Percentiles rank a stretch among this genome's conserved stretches.
phyloP scores from a whole-genome alignment of 2,329 filamentous ascomycete species.

The Periglandula ipomoeae region DNA sequence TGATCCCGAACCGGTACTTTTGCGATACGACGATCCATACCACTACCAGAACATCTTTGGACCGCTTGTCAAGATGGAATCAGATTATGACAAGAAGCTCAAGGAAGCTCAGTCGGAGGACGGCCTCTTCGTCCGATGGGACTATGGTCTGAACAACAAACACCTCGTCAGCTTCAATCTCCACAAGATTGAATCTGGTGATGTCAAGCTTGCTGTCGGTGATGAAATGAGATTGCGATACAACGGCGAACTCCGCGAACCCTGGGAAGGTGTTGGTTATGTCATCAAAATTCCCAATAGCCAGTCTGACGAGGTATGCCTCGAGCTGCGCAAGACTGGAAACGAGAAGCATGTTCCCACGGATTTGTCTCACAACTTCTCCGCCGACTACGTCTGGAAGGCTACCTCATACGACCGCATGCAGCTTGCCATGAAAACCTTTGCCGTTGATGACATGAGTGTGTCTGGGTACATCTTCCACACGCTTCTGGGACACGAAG shows the following conservation, averaged over 20 bases:
- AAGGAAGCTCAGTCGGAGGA: slow-evolving; percentile 98
- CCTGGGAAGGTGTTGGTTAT: slow-evolving; percentile 97
- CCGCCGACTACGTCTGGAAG: slow-evolving; percentile 98
- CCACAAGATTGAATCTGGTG: slow-evolving; percentile 92
- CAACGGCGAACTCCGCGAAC: slow-evolving; percentile 80
- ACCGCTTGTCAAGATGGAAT: slow-evolving; percentile 96
- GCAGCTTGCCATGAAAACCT: slow-evolving; percentile 99
- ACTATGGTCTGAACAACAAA: slow-evolving; percentile 93
- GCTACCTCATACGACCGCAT: slow-evolving; percentile 98
- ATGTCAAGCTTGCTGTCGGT: slow-evolving; percentile 94
- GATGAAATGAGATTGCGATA: slow-evolving; percentile 98
- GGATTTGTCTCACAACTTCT: slow-evolving; percentile 96
- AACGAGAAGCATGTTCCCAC: slow-evolving; percentile 95
- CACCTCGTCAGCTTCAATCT: slow-evolving; percentile 91
- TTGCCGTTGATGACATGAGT: slow-evolving; percentile 95
- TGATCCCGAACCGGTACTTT: slow-evolving; percentile 82
- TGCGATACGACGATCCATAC: slow-evolving; percentile 94
- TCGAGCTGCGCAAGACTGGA: slow-evolving; percentile 87
- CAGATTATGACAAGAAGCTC: slow-evolving; percentile 96
- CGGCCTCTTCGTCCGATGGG: slow-evolving; percentile 88
- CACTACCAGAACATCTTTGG: slow-evolving; percentile 99
- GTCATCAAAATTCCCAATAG: slow-evolving; percentile 99
- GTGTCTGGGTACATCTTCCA: slow-evolving; percentile 99
- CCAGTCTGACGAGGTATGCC: slow-evolving; percentile 92
- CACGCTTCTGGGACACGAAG: slow-evolving; percentile 88